Conservation (phyloP, 805 yeast species). For the Candida pseudoglaebosa region DNA sequence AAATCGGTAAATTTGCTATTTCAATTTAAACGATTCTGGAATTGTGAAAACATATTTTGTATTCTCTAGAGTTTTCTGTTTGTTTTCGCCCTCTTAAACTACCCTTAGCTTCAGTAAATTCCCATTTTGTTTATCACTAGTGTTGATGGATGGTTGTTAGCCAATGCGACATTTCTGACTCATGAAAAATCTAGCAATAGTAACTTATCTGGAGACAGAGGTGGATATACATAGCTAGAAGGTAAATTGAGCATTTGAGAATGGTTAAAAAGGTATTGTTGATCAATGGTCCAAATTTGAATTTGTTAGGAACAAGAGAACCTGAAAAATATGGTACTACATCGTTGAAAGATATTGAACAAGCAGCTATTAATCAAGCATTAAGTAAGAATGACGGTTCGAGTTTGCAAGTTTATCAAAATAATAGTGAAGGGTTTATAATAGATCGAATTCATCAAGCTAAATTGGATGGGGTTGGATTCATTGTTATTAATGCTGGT, state of each 20-base stretch:
- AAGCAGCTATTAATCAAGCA: slow-evolving; percentile 33
- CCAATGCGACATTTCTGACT: neutral
- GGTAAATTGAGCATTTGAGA: too few species aligned
- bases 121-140: neutral
- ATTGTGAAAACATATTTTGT: too few species aligned
- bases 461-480: slow-evolving; percentile 37
- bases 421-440: slow-evolving; percentile 44
- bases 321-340: slow-evolving; percentile 51
- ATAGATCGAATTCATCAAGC: slow-evolving; percentile 48
- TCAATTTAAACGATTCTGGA: too few species aligned
- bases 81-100: neutral
- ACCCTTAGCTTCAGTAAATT: neutral
- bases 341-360: slow-evolving; percentile 40
- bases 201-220: too few species aligned
- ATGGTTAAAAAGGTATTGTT: slow-evolving; percentile 43
- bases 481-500: slow-evolving; percentile 49
- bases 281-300: slow-evolving; percentile 48
- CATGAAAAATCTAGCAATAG: neutral
- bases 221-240: neutral
- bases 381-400: slow-evolving; percentile 26
- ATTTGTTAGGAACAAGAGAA: slow-evolving; percentile 45
- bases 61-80: too few species aligned
- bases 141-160: neutral
- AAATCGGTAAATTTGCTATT: too few species aligned
- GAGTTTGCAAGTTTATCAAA: slow-evolving; percentile 34